These are phyloP conservation scores for Candida corydali DNA, from an alignment of 805 yeast species.

Conservation along the genomic window DNA sequence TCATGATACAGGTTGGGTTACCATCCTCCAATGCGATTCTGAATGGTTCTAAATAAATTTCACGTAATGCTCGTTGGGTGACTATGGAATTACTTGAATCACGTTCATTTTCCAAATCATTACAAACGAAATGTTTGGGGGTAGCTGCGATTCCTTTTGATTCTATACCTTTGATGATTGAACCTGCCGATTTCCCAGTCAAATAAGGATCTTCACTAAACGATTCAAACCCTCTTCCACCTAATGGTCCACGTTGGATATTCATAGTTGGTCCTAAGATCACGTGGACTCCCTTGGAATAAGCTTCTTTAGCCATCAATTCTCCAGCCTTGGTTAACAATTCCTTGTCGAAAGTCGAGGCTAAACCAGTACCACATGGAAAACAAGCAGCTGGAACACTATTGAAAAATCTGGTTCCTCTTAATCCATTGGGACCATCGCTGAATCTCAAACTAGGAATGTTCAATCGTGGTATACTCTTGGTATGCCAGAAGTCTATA, in stretches of 20 bases:
- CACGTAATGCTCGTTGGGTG: constrained; percentile 28
- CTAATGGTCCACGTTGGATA: constrained; percentile 31
- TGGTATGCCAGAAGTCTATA: constrained; percentile 50
- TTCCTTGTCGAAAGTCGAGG: constrained; percentile 25
- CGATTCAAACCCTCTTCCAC: constrained; percentile 32
- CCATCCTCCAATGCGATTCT: constrained; percentile 27
- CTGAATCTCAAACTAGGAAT: constrained; percentile 44
- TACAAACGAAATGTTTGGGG: constrained; percentile 30
- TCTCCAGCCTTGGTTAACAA: constrained; percentile 25
- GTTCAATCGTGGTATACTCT: constrained; percentile 31
- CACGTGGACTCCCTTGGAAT: constrained; percentile 25
- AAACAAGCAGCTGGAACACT: constrained; percentile 28
- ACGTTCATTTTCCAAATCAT: constrained; percentile 30
- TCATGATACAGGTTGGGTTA: constrained; percentile 28
- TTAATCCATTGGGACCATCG: constrained; percentile 32
- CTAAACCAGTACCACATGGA: constrained; percentile 33
- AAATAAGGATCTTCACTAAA: constrained; percentile 31
- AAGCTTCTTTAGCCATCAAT: constrained; percentile 30
- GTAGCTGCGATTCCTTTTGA: constrained; percentile 26
- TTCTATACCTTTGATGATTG: constrained; percentile 28
- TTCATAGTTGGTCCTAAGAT: constrained; percentile 31
- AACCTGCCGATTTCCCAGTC: constrained; percentile 22
- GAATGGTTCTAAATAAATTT: constrained; percentile 31
- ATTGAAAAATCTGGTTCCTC: constrained; percentile 27
- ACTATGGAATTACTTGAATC: constrained; percentile 24